phyloP scores from a whole-genome alignment of 192 early-diverging fungal species.

The Linnemannia hyalina region DNA sequence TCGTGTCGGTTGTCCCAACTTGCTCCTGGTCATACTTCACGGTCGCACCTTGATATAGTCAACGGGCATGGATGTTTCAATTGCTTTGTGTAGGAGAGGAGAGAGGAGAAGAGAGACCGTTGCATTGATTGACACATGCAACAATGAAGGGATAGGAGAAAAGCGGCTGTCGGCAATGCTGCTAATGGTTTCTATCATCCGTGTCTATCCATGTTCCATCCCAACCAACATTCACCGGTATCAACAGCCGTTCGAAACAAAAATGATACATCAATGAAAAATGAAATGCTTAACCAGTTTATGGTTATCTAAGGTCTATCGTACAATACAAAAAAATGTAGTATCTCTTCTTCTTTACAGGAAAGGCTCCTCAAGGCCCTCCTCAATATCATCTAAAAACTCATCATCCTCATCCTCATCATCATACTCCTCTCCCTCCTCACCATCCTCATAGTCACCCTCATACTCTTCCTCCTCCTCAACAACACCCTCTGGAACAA shows the following conservation, averaged over 20 bases:
- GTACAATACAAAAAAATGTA: background rate
- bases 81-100: too few relatives aligned
- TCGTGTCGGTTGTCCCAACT: background rate
- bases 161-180: too few relatives aligned
- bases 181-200: too few relatives aligned
- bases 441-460: slow-evolving; percentile 56
- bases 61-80: too few relatives aligned
- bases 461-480: slow-evolving; percentile 54
- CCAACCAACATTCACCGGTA: too few relatives aligned
- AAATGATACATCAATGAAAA: background rate
- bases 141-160: too few relatives aligned
- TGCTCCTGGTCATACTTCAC: too few relatives aligned
- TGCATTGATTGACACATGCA: too few relatives aligned
- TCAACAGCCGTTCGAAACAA: background rate
- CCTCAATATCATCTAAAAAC: slow-evolving; percentile 45
- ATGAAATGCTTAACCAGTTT: background rate
- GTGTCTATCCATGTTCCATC: too few relatives aligned
- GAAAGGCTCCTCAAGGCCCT: slow-evolving; percentile 42
- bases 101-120: too few relatives aligned
- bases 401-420: slow-evolving; percentile 51
- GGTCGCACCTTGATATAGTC: too few relatives aligned
- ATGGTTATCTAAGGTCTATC: background rate
- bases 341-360: slow-evolving; percentile 5
- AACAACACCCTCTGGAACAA: slow-evolving; percentile 22
- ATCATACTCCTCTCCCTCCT: slow-evolving; percentile 51